Base-by-base conservation (phyloP, 805 yeast species). In the Wickerhamiella allomyrinae region DNA sequence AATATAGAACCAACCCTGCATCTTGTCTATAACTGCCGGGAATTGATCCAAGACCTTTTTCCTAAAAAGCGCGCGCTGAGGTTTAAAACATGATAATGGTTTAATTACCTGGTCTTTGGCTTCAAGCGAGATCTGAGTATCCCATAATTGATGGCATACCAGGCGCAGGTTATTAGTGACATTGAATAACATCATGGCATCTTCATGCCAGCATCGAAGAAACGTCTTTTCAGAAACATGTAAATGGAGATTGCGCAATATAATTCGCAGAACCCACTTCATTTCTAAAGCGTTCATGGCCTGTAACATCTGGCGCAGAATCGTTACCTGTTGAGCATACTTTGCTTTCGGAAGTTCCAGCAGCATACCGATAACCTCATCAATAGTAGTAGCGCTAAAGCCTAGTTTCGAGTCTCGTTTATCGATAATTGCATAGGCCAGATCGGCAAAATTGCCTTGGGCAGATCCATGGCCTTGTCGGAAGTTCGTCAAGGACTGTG, bases 141-240 rank as follows among this genome's bases (percentile, higher is more conserved):
- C 78, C 41, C 63, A 56, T 7, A 85, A 61, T 41, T 67, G 73
- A 55, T 68, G 64, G 46, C 85, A 75, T 1, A 82, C 77, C 8
- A 69, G 61, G 46, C 73, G 67, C 38, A 86, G 57, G 52, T 75
- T 74, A 41, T 76, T 74, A 3, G 85, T 80, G 6, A 81, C 75
- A 45, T 76, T 73, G 46, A 68, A 74, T 21, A 82, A 69, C 3
- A 68, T 69, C 8, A 68, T 62, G 0, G 93, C 89, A 57, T 84
- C 87, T 0, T 86, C 85, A 57, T 85, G 93, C 83, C 87, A 86
- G 22, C 61, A 50, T 5, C 59, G 51, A 39, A 85, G 61, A 43
- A 85, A 67, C 10, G 68, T 60, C 22, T 69, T 66, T 49, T 82
- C 89, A 45, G 76, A 67, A 7, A 75, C 69, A 3, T 76, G 71